Evolutionary conservation across 1,139 yeast genomes (phyloP), one percentile per base, ranked within the genome.

Genomic region (Wickerhamomyces sp.): DNA sequence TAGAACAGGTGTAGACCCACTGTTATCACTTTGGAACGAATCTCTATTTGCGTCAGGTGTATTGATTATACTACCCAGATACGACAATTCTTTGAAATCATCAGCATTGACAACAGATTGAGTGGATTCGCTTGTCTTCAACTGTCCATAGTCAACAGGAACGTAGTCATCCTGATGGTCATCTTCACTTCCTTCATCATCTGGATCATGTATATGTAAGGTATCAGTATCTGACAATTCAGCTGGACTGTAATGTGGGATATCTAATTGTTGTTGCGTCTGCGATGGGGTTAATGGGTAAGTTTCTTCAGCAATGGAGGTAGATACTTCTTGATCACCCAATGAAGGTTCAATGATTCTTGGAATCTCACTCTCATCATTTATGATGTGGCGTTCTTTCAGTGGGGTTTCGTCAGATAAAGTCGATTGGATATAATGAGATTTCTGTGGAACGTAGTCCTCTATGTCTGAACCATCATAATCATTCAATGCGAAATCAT

Each of bases 211-310:
- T 23, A 57, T 54, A 34, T 57, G 61, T 33, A 57, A 42, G 2
- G 60, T 52, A 40, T 57, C 61, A 1, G 58, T 40, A 43, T 57
- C 61, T 7, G 60, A 57, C 11, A 54, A 41, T 11, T 53, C 55
- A 7, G 43, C 44, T n/a, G 55, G 52, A 27, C 55, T 48, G n/a
- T 36, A 32, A 13, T 39, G 43, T 26, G 51, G 31, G 39, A 27
- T 27, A 18, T 26, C 11, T 23, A 27, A 13, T 29, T 29, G 31
- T 6, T 29, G 23, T 18, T 18, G 23, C 23, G 23, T 18, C 23
- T 18, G 23, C 3, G 23, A 18, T 18, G 23, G 23, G 23, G 23
- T 18, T 5, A 18, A 18, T 18, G 23, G 23, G 23, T 18, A 14
- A 9, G 54, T 14, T 37, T 33, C 5, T 37, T 42, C 10, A 36